Conservation (phyloP, 164 flowering plant genomes). For the Vitis rotundifolia region DNA sequence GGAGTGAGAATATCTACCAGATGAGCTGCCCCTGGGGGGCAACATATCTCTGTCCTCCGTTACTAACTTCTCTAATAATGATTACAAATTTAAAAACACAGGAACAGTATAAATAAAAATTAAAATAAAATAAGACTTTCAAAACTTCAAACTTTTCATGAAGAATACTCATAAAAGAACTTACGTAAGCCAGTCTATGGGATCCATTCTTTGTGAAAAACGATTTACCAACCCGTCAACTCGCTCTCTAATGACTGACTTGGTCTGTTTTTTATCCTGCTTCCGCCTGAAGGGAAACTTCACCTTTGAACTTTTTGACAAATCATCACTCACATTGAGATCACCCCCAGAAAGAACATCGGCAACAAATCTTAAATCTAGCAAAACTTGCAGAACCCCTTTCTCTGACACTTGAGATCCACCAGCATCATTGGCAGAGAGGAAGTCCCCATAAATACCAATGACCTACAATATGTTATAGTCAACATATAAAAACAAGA, state of each 20-base stretch:
- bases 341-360: slow-evolving; percentile 89
- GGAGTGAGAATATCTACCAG: too few species aligned
- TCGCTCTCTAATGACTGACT: slow-evolving; percentile 46
- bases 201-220: slow-evolving; percentile 83
- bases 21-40: too few species aligned
- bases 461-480: slow-evolving; percentile 45
- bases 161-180: slow-evolving; percentile 20
- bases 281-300: slow-evolving; percentile 62
- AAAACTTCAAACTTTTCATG: neutral
- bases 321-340: slow-evolving; percentile 43
- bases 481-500: too few species aligned
- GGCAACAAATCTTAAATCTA: slow-evolving; percentile 75
- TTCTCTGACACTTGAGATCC: slow-evolving; percentile 71
- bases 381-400: slow-evolving; percentile 80
- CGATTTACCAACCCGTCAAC: slow-evolving; percentile 43
- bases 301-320: slow-evolving; percentile 28
- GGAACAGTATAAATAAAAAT: neutral
- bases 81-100: neutral
- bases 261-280: slow-evolving; percentile 47
- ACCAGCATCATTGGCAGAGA: slow-evolving; percentile 42
- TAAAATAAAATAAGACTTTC: slow-evolving; percentile 1
- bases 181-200: slow-evolving; percentile 99
- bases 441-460: slow-evolving; percentile 60
- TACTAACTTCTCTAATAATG: neutral
- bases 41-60: neutral